These are phyloP conservation scores for Sclerotinia nivalis DNA, from an alignment of 2,329 filamentous ascomycete genomes.

Conservation along the genomic window DNA sequence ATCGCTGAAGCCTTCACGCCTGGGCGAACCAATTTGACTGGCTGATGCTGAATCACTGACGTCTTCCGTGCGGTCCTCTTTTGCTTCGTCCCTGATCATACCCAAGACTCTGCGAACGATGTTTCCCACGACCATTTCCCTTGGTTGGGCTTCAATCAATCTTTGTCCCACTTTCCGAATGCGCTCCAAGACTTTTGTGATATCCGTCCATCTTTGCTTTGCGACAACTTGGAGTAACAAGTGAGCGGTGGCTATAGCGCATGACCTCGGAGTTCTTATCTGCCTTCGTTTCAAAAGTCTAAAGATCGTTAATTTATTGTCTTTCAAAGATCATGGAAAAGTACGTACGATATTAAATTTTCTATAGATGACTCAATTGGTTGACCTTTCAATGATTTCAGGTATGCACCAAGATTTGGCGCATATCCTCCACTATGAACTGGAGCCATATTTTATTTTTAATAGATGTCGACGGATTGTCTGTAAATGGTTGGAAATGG, in stretches of 20 bases:
- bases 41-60: slow-evolving; percentile 39
- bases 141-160: slow-evolving; percentile 77
- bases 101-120: slow-evolving; percentile 88
- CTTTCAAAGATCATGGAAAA: slow-evolving; percentile 4
- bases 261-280: slow-evolving; percentile 83
- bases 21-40: slow-evolving; percentile 37
- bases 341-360: slow-evolving; percentile 70
- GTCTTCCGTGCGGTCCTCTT: slow-evolving; percentile 70
- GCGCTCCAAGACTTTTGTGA: slow-evolving; percentile 74
- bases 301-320: slow-evolving; percentile 26
- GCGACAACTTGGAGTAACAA: slow-evolving; percentile 86
- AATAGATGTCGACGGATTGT: background rate
- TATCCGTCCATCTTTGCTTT: slow-evolving; percentile 74
- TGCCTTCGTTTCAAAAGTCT: slow-evolving; percentile 86
- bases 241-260: slow-evolving; percentile 87
- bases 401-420: slow-evolving; percentile 74
- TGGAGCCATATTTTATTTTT: slow-evolving; percentile 7
- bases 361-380: slow-evolving; percentile 82
- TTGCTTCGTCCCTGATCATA: slow-evolving; percentile 86
- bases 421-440: slow-evolving; percentile 51
- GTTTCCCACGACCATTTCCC: slow-evolving; percentile 91
- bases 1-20: slow-evolving; percentile 30
- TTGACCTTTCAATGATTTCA: slow-evolving; percentile 74
- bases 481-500: background rate
- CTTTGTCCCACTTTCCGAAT: slow-evolving; percentile 77